Percentiles rank a stretch among this genome's conserved stretches.
phyloP scores from a whole-genome alignment of 352 stramenopile species.

The Globisporangium carolinianum region DNA sequence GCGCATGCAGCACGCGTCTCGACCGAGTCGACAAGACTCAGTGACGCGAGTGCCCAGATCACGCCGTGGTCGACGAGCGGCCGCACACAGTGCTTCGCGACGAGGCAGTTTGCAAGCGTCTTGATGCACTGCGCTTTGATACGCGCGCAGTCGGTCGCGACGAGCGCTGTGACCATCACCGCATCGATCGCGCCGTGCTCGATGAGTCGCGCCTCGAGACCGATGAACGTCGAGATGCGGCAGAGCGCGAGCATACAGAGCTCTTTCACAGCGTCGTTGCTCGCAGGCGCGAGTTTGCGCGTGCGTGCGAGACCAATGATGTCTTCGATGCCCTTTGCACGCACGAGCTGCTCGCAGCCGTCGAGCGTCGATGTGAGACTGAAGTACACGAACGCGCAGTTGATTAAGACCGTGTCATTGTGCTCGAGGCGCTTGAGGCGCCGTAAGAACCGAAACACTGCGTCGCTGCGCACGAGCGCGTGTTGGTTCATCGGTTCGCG shows the following conservation, averaged over 20 bases:
- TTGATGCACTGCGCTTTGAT: slow-evolving; percentile 76
- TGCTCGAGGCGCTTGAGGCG: slow-evolving; percentile 34
- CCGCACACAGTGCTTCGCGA: slow-evolving; percentile 52
- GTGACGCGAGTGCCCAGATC: slow-evolving; percentile 66
- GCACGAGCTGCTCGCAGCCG: slow-evolving; percentile 64
- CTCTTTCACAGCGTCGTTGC: slow-evolving; percentile 50
- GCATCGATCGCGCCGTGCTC: slow-evolving; percentile 68
- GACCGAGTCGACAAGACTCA: slow-evolving; percentile 48
- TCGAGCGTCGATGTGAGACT: slow-evolving; percentile 56
- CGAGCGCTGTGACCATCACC: slow-evolving; percentile 64
- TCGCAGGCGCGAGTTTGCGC: slow-evolving; percentile 22
- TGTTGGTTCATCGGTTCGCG: slow-evolving; percentile 46
- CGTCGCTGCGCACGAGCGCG: slow-evolving; percentile 42
- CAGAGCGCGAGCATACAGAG: slow-evolving; percentile 65
- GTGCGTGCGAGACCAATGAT: slow-evolving; percentile 59
- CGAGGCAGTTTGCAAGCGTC: slow-evolving; percentile 69
- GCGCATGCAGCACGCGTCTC: slow-evolving; percentile 57
- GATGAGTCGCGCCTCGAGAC: slow-evolving; percentile 54
- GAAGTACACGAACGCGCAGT: slow-evolving; percentile 67
- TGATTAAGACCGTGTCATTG: slow-evolving; percentile 49
- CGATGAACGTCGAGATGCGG: slow-evolving; percentile 55
- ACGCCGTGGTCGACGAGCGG: slow-evolving; percentile 67
- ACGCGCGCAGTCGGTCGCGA: slow-evolving; percentile 46
- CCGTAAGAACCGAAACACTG: slow-evolving; percentile 52
- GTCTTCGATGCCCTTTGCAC: slow-evolving; percentile 61